A percentile compares a stretch with the other conserved stretches of the same genome.
Conservation (phyloP, 2,329 filamentous ascomycete species). For the Sporothrix schenckii region DNA sequence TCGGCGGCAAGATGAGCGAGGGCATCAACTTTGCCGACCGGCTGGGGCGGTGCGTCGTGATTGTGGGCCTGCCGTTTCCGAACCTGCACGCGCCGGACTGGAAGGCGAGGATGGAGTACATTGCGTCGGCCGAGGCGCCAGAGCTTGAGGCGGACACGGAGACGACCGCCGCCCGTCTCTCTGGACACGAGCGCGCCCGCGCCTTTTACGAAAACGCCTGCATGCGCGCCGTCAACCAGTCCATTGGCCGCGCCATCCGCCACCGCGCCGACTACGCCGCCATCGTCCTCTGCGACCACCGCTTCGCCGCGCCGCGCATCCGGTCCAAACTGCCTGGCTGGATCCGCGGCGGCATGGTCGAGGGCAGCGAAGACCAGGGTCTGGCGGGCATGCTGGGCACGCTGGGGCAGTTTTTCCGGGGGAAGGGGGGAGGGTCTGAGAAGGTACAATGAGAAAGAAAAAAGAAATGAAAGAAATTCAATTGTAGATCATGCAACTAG, state of each 20-base stretch:
- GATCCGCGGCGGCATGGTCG: conserved; percentile 73
- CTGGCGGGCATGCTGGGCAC: conserved; percentile 63
- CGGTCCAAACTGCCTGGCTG: conserved; percentile 80
- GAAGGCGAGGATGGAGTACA: conserved; percentile 86
- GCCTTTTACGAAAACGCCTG: conserved; percentile 94
- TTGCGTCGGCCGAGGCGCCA: conserved; percentile 8
- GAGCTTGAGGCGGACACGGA: too few species aligned
- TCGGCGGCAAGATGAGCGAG: conserved; percentile 93
- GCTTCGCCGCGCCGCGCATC: conserved; percentile 76
- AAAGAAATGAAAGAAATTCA: not conserved
- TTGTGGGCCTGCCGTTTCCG: conserved; percentile 91
- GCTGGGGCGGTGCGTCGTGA: conserved; percentile 83
- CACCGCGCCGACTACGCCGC: conserved; percentile 87
- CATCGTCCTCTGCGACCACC: conserved; percentile 80
- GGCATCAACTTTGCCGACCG: conserved; percentile 97
- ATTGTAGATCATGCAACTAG: not conserved
- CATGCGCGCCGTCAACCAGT: conserved; percentile 97
- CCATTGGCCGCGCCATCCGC: conserved; percentile 87
- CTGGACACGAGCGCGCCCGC: conserved; percentile 59
- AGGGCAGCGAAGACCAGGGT: conserved; percentile 53
- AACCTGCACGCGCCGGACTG: conserved; percentile 88
- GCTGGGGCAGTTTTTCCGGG: conserved; percentile 61
- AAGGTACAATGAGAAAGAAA: not conserved
- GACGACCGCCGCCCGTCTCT: not conserved
- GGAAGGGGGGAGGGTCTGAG: conserved; percentile 47